Conservation (phyloP, 2,329 filamentous ascomycete species). For the Aureobasidium mangrovei region DNA sequence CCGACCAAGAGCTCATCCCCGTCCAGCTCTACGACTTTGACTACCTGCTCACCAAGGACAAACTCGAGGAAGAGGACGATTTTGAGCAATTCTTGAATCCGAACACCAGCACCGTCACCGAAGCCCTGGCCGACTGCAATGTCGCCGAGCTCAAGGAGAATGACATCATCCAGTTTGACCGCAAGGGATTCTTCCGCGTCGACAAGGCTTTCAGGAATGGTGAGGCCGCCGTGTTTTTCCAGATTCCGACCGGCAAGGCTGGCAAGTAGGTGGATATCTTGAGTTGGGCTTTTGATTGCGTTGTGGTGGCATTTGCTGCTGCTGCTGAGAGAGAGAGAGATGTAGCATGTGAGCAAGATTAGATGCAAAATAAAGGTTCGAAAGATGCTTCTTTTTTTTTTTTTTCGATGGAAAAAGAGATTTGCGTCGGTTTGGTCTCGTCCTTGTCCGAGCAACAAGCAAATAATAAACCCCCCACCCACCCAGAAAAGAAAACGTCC, state of each 20-base stretch:
- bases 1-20: constrained; percentile 66
- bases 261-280: constrained; percentile 11
- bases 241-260: constrained; percentile 61
- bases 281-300: too few species aligned
- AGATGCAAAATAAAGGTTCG: too few species aligned
- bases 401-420: too few species aligned
- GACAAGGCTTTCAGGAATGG: constrained; percentile 56
- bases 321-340: background rate
- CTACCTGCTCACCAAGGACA: constrained; percentile 88
- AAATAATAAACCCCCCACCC: too few species aligned
- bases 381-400: too few species aligned
- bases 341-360: background rate
- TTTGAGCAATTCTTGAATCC: constrained; percentile 60
- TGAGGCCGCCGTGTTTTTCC: constrained; percentile 55
- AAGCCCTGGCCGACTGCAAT: constrained; percentile 72
- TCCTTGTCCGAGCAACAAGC: too few species aligned
- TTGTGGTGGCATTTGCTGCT: too few species aligned
- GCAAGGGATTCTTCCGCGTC: constrained; percentile 84
- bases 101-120: constrained; percentile 63
- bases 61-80: constrained; percentile 77
- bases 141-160: constrained; percentile 69
- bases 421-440: too few species aligned
- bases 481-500: too few species aligned
- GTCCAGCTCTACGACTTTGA: constrained; percentile 92
- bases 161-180: constrained; percentile 91